These are phyloP conservation scores for Nakazawaea wickerhamii DNA, from an alignment of 805 yeast species.

Conservation along the genomic window DNA sequence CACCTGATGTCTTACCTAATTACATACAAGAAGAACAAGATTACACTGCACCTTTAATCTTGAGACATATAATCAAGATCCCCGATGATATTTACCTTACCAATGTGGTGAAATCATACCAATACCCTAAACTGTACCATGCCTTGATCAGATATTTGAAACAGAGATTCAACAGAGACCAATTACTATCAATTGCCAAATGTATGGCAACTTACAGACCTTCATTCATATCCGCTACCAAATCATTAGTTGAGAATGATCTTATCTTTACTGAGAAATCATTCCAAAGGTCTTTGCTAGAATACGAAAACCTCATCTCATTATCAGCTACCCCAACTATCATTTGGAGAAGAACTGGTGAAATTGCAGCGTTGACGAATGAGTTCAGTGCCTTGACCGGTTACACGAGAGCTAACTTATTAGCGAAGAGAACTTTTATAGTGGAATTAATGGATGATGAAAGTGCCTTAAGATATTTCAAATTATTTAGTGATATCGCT, in stretches of 20 bases:
- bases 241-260: conserved; percentile 67
- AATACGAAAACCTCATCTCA: conserved; percentile 48
- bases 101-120: conserved; percentile 40
- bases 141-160: conserved; percentile 51
- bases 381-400: conserved; percentile 71
- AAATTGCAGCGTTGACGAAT: conserved; percentile 71
- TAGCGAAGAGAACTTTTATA: conserved; percentile 60
- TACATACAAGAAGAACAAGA: conserved; percentile 33
- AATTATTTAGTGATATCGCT: conserved; percentile 64
- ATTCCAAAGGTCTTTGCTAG: conserved; percentile 51
- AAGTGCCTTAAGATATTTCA: conserved; percentile 66
- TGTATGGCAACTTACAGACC: conserved; percentile 66
- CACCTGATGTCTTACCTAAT: conserved; percentile 27
- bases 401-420: conserved; percentile 49
- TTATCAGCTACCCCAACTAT: conserved; percentile 74
- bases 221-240: conserved; percentile 70
- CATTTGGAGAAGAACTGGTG: conserved; percentile 85
- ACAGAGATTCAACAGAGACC: conserved; percentile 38
- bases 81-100: conserved; percentile 45
- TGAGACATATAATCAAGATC: conserved; percentile 50
- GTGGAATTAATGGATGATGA: conserved; percentile 82
- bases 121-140: conserved; percentile 61
- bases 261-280: conserved; percentile 55
- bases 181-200: conserved; percentile 41
- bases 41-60: conserved; percentile 52